phyloP scores from a whole-genome alignment of 2,329 filamentous ascomycete genomes.

The Colletotrichum orbiculare region DNA sequence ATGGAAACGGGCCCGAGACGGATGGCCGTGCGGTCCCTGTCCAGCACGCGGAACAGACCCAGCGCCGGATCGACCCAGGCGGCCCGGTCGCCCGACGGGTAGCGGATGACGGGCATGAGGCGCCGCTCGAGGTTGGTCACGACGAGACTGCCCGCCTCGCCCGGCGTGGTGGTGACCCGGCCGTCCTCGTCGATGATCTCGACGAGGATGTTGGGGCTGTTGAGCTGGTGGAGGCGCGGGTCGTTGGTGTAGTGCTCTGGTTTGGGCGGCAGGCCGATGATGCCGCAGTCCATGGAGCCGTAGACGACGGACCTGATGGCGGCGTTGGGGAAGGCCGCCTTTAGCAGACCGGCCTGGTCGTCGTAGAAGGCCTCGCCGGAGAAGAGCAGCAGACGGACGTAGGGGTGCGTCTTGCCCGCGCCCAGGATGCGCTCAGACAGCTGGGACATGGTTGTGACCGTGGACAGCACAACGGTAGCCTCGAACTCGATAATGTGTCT shows the following conservation, averaged over 20 bases:
- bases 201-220: conserved; percentile 25
- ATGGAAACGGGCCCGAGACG: conserved; percentile 31
- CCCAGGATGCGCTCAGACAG: conserved; percentile 17
- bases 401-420: conserved; percentile 6
- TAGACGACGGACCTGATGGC: conserved; percentile 22
- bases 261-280: conserved; percentile 28
- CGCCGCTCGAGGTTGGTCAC: conserved; percentile 30
- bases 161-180: conserved; percentile 1
- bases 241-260: conserved; percentile 21
- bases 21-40: conserved; percentile 32
- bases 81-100: conserved; percentile 30
- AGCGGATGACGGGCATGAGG: conserved; percentile 32
- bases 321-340: conserved; percentile 27
- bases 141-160: conserved; percentile 23
- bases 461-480: conserved; percentile 21
- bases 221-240: conserved; percentile 27
- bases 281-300: conserved; percentile 31
- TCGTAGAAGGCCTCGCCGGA: conserved; percentile 33
- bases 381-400: conserved; percentile 27
- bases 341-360: conserved; percentile 18
- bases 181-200: conserved; percentile 30
- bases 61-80: conserved; percentile 25
- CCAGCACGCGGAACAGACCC: conserved; percentile 31
- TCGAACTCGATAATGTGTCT: conserved; percentile 27
- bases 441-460: conserved; percentile 29